A percentile compares a stretch with the other conserved stretches of the same genome.
Conservation (phyloP, 345 rosid genomes). For the Hibiscus trionum region DNA sequence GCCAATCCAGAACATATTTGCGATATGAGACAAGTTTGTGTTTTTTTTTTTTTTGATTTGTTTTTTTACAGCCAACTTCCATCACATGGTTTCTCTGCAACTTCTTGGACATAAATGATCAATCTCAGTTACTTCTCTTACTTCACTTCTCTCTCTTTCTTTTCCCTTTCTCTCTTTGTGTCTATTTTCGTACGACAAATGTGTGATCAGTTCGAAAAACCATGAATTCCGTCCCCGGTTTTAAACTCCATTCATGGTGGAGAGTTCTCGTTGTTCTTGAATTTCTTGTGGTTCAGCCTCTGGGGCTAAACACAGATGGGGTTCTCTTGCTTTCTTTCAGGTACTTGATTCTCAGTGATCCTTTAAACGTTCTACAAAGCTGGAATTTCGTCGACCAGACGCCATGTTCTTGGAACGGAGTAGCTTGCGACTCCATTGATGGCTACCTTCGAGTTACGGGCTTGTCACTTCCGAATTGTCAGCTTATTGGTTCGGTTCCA, state of each 20-base stretch:
- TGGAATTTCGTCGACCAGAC: constrained; percentile 55
- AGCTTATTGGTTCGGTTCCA: constrained; percentile 66
- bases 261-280: constrained; percentile 15
- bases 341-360: constrained; percentile 57
- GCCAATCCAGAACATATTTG: constrained; percentile 13
- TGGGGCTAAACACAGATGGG: constrained; percentile 64
- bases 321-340: constrained; percentile 74
- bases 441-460: constrained; percentile 40
- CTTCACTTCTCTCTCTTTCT: not conserved
- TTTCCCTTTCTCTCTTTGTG: not conserved
- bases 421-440: constrained; percentile 33
- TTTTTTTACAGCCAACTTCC: constrained; percentile 3
- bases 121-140: constrained; percentile 27
- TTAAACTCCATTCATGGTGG: constrained; percentile 29
- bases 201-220: constrained; percentile 31
- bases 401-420: constrained; percentile 90
- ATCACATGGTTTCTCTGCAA: constrained; percentile 41
- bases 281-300: constrained; percentile 13
- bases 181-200: constrained; percentile 18
- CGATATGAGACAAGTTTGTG: constrained; percentile 14
- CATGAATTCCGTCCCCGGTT: constrained; percentile 35
- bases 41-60: constrained; percentile 6
- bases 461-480: constrained; percentile 55
- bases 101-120: constrained; percentile 16
- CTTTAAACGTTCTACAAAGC: constrained; percentile 41